phyloP scores from a whole-genome alignment of 2,329 filamentous ascomycete genomes.

The Aspergillus bombycis region DNA sequence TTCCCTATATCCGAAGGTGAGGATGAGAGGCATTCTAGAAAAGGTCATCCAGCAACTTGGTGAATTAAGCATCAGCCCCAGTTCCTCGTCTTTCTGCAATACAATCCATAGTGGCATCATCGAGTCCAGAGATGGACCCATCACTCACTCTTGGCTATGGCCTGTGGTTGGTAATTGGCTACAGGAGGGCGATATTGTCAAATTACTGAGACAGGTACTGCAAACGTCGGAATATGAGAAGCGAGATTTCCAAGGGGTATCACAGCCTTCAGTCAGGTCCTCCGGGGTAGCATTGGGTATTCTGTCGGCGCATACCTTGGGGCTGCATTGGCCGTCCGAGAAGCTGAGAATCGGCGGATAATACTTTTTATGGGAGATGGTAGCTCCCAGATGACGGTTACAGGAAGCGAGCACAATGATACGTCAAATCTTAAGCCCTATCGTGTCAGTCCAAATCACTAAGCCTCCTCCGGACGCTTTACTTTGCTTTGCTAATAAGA shows the following conservation, averaged over 20 bases:
- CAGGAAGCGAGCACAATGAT: neutral
- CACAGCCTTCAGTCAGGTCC: neutral
- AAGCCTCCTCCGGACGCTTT: neutral
- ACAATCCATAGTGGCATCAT: neutral
- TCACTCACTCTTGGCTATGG: neutral
- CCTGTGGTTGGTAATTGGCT: neutral
- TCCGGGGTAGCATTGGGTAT: neutral
- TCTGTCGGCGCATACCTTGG: neutral
- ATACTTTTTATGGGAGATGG: neutral
- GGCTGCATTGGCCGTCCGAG: neutral
- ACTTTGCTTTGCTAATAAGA: neutral
- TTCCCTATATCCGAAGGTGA: neutral
- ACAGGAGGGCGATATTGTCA: neutral
- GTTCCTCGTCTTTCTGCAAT: neutral
- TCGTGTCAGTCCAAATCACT: neutral
- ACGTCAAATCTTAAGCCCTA: neutral
- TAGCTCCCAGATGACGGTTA: neutral
- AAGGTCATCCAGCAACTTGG: neutral
- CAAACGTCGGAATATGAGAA: constrained; percentile 87
- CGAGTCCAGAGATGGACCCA: neutral
- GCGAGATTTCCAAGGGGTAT: constrained; percentile 51
- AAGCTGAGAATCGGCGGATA: neutral
- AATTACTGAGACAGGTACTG: constrained; percentile 80
- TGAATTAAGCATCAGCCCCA: neutral
- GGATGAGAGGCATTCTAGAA: neutral